Conservation (phyloP, 2,329 filamentous ascomycete genomes). For the Byssothecium circinans region DNA sequence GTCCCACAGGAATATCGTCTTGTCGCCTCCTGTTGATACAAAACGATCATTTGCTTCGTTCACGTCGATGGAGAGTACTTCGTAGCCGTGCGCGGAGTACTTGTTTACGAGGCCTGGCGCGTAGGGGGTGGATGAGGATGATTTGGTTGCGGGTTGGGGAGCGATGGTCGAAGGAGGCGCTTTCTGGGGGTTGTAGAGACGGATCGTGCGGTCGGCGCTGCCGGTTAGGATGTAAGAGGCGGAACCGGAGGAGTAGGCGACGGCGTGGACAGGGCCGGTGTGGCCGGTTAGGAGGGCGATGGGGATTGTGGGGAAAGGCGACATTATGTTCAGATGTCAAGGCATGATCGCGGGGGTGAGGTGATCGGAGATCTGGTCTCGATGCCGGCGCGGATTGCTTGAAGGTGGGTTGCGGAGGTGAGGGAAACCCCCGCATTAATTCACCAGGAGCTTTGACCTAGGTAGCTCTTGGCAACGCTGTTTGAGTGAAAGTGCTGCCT, state of each 20-base stretch:
- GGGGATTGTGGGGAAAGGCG: constrained; percentile 45
- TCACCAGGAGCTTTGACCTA: too few relatives aligned
- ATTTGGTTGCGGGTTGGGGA: constrained; percentile 10
- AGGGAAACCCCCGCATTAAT: background rate
- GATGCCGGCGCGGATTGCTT: background rate
- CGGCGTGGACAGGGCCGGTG: constrained; percentile 52
- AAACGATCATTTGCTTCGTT: constrained; percentile 78
- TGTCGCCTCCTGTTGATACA: constrained; percentile 85
- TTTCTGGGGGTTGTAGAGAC: constrained; percentile 78
- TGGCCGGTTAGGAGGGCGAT: constrained; percentile 47
- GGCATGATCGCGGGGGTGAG: constrained; percentile 21
- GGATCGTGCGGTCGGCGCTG: constrained; percentile 79
- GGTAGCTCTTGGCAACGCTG: too few relatives aligned
- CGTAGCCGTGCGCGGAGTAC: constrained; percentile 89
- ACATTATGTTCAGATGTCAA: constrained; percentile 31
- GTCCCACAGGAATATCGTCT: constrained; percentile 92
- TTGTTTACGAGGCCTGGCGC: constrained; percentile 70
- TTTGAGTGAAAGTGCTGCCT: too few relatives aligned
- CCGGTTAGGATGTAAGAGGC: constrained; percentile 72
- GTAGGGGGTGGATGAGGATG: constrained; percentile 21
- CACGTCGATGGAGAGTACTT: constrained; percentile 80
- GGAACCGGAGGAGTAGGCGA: constrained; percentile 53
- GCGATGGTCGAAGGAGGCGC: constrained; percentile 44
- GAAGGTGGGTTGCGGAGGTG: background rate
- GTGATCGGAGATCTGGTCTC: background rate